Base-by-base conservation (phyloP, 2,329 filamentous ascomycete species). In the Malbranchea cinnamomea region DNA sequence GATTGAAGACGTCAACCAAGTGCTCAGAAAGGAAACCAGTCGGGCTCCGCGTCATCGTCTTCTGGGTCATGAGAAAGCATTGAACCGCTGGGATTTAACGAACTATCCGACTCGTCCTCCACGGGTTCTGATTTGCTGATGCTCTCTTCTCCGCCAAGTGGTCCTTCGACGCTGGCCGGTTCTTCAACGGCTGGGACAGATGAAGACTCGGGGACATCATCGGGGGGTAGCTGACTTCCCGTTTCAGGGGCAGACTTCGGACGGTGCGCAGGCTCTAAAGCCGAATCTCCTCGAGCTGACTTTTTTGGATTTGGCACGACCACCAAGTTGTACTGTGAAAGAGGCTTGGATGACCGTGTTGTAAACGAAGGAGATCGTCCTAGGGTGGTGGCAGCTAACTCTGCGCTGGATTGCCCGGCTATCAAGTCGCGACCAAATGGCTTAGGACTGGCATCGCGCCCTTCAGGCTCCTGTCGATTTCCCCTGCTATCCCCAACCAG, bases 21-120 rank as follows among this genome's bases (percentile, higher is more conserved):
- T n/a, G n/a, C n/a, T n/a, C n/a, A n/a, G n/a, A n/a, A n/a, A n/a
- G n/a, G n/a, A 27, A 76, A 47, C 71, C 71, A 76, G 24, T 75
- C 70, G 3, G 71, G 71, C 38, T 75, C 70, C 2, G 69, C 69
- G 45, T 75, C 71, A 28, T 74, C 68, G 40, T 76, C 71, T 18
- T 75, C 71, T 0, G 71, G 71, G 41, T 76, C 71, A 41, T 75
- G 65, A 2, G 70, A 68, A 5, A 69, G 49, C 26, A 74, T 44
- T 4, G 67, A 72, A 0, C 59, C 62, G 23, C 53, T 34, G 20
- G 39, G 48, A 21, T 69, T 63, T 11, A 52, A 48, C 28, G 57
- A 48, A 24, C 42, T 50, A 32, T 45, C 49, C 14, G 45, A 45
- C 23, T 48, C 45, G 17, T 42, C 39, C 10, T 39, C 35, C 12